Evolutionary conservation across 2,329 filamentous ascomycete genomes (phyloP), one percentile per base, ranked within the genome.

Genomic region (Colletotrichum kahawae): DNA sequence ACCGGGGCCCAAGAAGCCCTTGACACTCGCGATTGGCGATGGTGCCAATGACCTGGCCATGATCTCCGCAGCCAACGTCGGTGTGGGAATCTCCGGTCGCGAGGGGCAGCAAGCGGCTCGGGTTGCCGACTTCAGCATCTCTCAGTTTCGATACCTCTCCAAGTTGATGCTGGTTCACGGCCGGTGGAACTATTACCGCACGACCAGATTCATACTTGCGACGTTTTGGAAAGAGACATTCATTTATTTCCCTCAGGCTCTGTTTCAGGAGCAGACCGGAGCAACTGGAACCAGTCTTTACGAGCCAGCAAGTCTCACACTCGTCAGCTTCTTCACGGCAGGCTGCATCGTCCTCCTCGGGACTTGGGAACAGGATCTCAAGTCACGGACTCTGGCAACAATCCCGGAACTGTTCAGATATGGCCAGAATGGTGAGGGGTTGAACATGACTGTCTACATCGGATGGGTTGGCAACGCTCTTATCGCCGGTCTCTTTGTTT

Each of bases 311-410:
- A 95, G 93, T 77, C 85, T 98, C 80, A 97, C 94, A 59, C 95
- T 98, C 82, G 96, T 98, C 86, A 98, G 98, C 81, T 90, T 98
- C n/a, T 98, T 98, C 84, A 98, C 96, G 1, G 96, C 94, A 72
- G 87, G 98, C 4, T 93, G 93, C 56, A 94, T 97, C 31, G 97
- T 98, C 77, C 93, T 97, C 80, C 90, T 97, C 76, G 96, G 95
- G 13, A 93, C 98, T n/a, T 98, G 97, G 85, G 96, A 98, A 81
- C 95, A 98, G 82, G 96, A 98, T 81, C 89, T 98, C 5, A 87
- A 90, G 4, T 93, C 95, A 0, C 92, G 95, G 51, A 98, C 96
- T 0, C 88, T 98, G 4, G 88, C 98, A 18, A 96, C 96, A 1
- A 93, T 98, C 0, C 96, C 96, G 0, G 96, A 98, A 82, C 89